phyloP scores from a whole-genome alignment of 2,329 filamentous ascomycete species.

The Xylariaceae sp. region DNA sequence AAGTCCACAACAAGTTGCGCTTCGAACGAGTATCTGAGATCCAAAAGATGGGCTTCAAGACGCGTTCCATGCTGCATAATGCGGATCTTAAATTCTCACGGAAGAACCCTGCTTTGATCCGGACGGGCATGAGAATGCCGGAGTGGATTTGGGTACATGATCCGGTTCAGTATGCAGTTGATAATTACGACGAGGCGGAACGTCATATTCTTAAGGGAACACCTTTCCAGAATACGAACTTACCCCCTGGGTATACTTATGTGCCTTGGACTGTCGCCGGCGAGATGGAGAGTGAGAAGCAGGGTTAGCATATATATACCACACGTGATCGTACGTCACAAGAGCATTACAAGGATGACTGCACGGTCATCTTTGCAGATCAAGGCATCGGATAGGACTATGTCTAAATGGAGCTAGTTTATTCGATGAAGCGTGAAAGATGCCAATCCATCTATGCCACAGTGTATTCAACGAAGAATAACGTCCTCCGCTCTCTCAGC shows the following conservation, averaged over 20 bases:
- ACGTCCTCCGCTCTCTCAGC: too few species aligned
- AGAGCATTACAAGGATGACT: too few species aligned
- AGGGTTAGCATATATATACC: not conserved
- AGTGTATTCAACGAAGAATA: too few species aligned
- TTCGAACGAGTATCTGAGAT: conserved; percentile 19
- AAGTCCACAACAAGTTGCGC: conserved; percentile 28
- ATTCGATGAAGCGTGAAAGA: too few species aligned
- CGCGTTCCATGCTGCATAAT: conserved; percentile 4
- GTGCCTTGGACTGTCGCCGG: conserved; percentile 20
- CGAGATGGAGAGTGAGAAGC: conserved; percentile 1
- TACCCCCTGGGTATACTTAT: conserved; percentile 18
- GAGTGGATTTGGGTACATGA: conserved; percentile 19
- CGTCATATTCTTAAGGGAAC: conserved; percentile 13
- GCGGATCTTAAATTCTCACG: conserved; percentile 7
- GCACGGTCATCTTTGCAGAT: too few species aligned
- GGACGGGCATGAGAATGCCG: conserved; percentile 4
- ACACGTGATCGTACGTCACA: too few species aligned
- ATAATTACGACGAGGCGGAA: conserved; percentile 22
- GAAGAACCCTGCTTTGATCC: conserved; percentile 2
- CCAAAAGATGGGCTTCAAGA: conserved; percentile 18
- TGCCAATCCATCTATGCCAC: too few species aligned
- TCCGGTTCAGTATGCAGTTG: conserved; percentile 28
- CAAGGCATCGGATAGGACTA: too few species aligned
- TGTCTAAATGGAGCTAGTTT: too few species aligned
- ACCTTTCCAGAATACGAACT: conserved; percentile 26